Evolutionary conservation across 2,329 filamentous ascomycete genomes (phyloP).

Genomic region (Pestalotiopsis sp.): DNA sequence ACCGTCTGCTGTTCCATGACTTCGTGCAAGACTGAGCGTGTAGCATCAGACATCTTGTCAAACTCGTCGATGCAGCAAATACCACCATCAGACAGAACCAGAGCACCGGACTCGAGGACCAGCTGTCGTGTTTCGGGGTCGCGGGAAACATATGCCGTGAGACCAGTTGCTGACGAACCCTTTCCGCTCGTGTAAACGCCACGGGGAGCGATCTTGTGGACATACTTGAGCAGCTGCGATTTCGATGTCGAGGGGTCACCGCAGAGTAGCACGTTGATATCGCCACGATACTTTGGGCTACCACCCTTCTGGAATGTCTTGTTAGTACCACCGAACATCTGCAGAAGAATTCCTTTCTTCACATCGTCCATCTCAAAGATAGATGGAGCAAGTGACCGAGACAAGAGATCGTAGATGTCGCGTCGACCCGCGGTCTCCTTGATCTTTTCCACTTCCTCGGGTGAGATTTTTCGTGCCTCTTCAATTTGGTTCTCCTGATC

Average conservation of each 20-base stretch:
- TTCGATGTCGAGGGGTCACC: slow-evolving; percentile 97
- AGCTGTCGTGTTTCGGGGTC: slow-evolving; percentile 80
- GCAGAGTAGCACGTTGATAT: slow-evolving; percentile 95
- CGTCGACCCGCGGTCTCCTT: slow-evolving; percentile 73
- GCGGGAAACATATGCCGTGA: slow-evolving; percentile 78
- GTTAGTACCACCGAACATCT: slow-evolving; percentile 96
- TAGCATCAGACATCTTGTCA: slow-evolving; percentile 81
- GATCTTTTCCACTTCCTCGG: slow-evolving; percentile 90
- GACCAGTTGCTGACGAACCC: slow-evolving; percentile 77
- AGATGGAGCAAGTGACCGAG: slow-evolving; percentile 88
- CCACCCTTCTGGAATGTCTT: slow-evolving; percentile 97
- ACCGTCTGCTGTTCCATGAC: slow-evolving; percentile 89
- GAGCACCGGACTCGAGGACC: slow-evolving; percentile 76
- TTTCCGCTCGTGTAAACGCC: slow-evolving; percentile 81
- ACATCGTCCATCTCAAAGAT: slow-evolving; percentile 98
- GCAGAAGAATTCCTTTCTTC: slow-evolving; percentile 96
- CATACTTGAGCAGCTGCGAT: slow-evolving; percentile 89
- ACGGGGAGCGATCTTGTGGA: slow-evolving; percentile 95
- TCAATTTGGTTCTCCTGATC: slow-evolving; percentile 75
- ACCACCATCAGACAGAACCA: slow-evolving; percentile 78
- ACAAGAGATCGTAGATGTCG: slow-evolving; percentile 90
- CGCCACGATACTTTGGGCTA: slow-evolving; percentile 91
- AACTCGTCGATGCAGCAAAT: slow-evolving; percentile 86
- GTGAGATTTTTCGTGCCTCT: slow-evolving; percentile 78
- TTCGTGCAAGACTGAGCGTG: slow-evolving; percentile 80